Percentiles rank a stretch among this genome's conserved stretches.
These are phyloP conservation scores for Talaromyces thailandensis DNA, from an alignment of 495 filamentous ascomycete genomes.

Conservation along the genomic window DNA sequence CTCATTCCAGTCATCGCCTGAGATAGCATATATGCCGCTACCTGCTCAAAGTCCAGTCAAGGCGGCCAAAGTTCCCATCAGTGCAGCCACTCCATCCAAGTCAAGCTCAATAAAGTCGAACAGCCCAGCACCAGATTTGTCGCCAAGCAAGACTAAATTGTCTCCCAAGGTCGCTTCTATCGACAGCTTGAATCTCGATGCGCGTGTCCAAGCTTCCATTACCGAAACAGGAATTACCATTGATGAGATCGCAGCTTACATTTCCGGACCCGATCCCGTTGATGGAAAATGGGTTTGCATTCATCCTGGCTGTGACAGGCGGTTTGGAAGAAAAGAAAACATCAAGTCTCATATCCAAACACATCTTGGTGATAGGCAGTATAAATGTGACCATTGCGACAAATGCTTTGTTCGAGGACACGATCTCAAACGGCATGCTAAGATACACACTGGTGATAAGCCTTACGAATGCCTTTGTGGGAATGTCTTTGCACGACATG, in stretches of 20 bases:
- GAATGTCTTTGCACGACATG: constrained; percentile 83
- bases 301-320: constrained; percentile 70
- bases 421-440: constrained; percentile 91
- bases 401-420: constrained; percentile 96
- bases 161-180: constrained; percentile 32
- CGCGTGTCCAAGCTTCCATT: constrained; percentile 40
- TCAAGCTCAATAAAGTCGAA: background rate
- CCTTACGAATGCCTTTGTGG: constrained; percentile 87
- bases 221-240: constrained; percentile 71
- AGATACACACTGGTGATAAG: constrained; percentile 91
- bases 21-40: constrained; percentile 36
- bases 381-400: constrained; percentile 74
- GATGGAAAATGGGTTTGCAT: constrained; percentile 79
- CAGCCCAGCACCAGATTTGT: constrained; percentile 14
- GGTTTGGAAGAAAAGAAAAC: constrained; percentile 91
- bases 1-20: constrained; percentile 38
- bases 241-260: constrained; percentile 80
- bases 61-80: constrained; percentile 21
- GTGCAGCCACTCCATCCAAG: constrained; percentile 17
- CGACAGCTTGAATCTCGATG: constrained; percentile 37
- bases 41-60: constrained; percentile 18
- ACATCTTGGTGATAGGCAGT: constrained; percentile 91
- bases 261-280: constrained; percentile 64
- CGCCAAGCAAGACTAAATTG: constrained; percentile 21
- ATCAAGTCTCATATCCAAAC: constrained; percentile 97